phyloP scores from a whole-genome alignment of 441 rosid genomes.

The Pelargonium exstipulatum region DNA sequence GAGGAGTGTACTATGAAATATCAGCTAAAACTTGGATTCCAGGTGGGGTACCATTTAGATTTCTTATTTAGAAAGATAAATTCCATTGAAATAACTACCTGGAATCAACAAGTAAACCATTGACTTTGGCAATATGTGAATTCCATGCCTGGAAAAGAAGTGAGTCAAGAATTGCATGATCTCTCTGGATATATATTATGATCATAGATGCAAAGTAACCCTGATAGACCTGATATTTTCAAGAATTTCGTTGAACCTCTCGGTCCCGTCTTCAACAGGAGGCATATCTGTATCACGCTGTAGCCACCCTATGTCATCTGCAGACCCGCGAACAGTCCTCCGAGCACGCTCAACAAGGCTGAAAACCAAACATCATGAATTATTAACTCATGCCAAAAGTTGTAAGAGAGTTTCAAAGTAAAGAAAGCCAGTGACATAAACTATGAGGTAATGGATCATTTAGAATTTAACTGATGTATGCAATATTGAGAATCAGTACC shows the following conservation, averaged over 20 bases:
- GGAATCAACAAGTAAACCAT: constrained; percentile 88
- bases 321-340: constrained; percentile 89
- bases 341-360: constrained; percentile 86
- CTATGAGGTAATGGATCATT: neutral
- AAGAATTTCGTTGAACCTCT: constrained; percentile 58
- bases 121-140: constrained; percentile 75
- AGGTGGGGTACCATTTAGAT: no score
- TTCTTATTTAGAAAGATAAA: no score
- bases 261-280: constrained; percentile 84
- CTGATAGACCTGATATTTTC: constrained; percentile 61
- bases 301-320: constrained; percentile 95
- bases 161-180: constrained; percentile 27
- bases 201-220: constrained; percentile 22
- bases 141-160: constrained; percentile 68
- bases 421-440: neutral
- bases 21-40: no score
- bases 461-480: constrained; percentile 14
- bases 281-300: constrained; percentile 64
- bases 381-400: neutral
- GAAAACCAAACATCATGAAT: constrained; percentile 20
- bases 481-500: constrained; percentile 40
- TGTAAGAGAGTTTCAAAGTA: neutral
- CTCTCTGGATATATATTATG: constrained; percentile 15
- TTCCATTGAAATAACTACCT: constrained; percentile 40
- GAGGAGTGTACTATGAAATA: neutral